phyloP scores from a whole-genome alignment of 495 filamentous ascomycete genomes.

The Trichoderma virens region DNA sequence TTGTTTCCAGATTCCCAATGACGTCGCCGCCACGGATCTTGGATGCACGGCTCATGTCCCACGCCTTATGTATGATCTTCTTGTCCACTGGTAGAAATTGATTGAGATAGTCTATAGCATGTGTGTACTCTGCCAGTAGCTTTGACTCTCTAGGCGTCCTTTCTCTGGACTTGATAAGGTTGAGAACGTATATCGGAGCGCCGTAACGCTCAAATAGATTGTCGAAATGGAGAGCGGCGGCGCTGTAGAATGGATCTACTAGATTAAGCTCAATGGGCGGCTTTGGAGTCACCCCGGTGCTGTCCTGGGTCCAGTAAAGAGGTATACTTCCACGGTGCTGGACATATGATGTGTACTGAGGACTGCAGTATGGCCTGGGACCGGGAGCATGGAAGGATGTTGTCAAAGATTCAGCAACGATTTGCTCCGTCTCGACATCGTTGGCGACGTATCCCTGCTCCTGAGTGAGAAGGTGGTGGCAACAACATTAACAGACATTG shows the following conservation, averaged over 20 bases:
- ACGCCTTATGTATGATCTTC: conserved; percentile 86
- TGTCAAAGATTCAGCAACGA: conserved; percentile 85
- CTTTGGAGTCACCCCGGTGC: conserved; percentile 88
- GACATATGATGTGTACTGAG: conserved; percentile 89
- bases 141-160: conserved; percentile 90
- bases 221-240: conserved; percentile 95
- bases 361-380: conserved; percentile 76
- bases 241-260: conserved; percentile 89
- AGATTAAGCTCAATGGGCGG: conserved; percentile 92
- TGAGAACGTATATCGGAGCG: conserved; percentile 83
- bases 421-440: conserved; percentile 99
- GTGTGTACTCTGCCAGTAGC: conserved; percentile 77
- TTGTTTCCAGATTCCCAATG: conserved; percentile 79
- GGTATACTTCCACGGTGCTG: conserved; percentile 97
- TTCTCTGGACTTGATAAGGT: conserved; percentile 86
- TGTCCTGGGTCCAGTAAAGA: conserved; percentile 96
- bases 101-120: conserved; percentile 86
- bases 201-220: conserved; percentile 93
- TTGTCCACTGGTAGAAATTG: conserved; percentile 80
- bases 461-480: conserved; percentile 13
- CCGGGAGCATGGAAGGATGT: conserved; percentile 94
- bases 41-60: conserved; percentile 95
- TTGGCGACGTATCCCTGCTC: conserved; percentile 83
- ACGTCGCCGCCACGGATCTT: conserved; percentile 95
- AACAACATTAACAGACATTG: not conserved